phyloP scores from a whole-genome alignment of 176 grass and related monocot species.

The Eleusine indica region DNA sequence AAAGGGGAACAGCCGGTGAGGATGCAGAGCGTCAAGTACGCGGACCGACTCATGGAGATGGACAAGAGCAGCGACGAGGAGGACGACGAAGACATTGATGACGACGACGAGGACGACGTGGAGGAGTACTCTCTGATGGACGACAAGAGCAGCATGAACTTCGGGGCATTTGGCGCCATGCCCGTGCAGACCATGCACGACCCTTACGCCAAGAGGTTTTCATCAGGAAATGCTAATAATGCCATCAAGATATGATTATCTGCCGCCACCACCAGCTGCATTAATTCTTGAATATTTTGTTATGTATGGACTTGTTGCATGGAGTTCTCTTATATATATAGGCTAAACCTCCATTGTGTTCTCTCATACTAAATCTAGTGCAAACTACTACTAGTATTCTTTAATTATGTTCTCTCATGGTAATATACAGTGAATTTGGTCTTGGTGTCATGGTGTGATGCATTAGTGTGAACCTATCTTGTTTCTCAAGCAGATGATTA shows the following conservation, averaged over 20 bases:
- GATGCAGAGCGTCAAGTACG: conserved; percentile 62
- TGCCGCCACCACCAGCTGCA: background rate
- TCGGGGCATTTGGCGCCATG: conserved; percentile 60
- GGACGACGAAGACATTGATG: background rate
- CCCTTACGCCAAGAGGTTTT: conserved; percentile 49
- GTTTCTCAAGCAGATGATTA: no score
- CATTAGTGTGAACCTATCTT: no score
- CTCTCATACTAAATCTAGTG: no score
- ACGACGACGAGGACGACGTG: background rate
- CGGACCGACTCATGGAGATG: conserved; percentile 54
- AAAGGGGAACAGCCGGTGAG: background rate
- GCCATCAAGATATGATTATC: conserved; percentile 40
- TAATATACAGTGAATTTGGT: no score
- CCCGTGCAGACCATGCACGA: conserved; percentile 55
- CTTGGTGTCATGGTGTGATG: no score
- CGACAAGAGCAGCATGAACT: conserved; percentile 60
- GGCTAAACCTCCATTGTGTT: no score
- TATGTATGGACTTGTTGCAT: no score
- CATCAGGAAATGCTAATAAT: conserved; percentile 19
- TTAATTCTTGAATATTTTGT: no score
- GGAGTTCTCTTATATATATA: no score
- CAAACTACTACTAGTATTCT: no score
- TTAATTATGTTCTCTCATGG: no score
- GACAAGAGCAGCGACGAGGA: conserved; percentile 36
- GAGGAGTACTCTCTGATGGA: conserved; percentile 49